Conservation (phyloP, 805 yeast genomes). For the Hanseniaspora clermontiae region DNA sequence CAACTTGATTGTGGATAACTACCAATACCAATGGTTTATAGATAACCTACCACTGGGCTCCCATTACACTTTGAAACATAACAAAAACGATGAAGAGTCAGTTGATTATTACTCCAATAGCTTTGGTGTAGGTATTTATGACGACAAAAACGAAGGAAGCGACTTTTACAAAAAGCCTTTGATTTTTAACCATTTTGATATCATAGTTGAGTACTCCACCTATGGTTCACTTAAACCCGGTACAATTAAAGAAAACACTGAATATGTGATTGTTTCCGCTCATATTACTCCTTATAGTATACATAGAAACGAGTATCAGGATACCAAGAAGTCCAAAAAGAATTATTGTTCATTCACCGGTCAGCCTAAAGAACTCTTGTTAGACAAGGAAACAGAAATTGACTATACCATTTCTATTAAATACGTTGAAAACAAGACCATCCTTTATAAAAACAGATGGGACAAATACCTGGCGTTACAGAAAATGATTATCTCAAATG, state of each 20-base stretch:
- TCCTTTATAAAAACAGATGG: slow-evolving; percentile 98
- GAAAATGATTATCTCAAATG: slow-evolving; percentile 93
- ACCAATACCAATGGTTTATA: slow-evolving; percentile 79
- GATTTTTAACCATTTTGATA: slow-evolving; percentile 68
- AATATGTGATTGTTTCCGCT: slow-evolving; percentile 83
- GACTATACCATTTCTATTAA: slow-evolving; percentile 71
- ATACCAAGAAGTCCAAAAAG: slow-evolving; percentile 18
- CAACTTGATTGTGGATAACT: slow-evolving; percentile 68
- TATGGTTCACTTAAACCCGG: neutral
- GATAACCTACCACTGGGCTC: slow-evolving; percentile 89
- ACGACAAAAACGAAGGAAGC: slow-evolving; percentile 28
- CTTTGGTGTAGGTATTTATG: slow-evolving; percentile 63
- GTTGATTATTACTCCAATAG: slow-evolving; percentile 65
- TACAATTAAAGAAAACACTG: slow-evolving; percentile 55
- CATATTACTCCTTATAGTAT: slow-evolving; percentile 59
- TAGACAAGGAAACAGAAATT: slow-evolving; percentile 44
- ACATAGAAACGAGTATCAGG: slow-evolving; percentile 25
- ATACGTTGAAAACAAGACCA: slow-evolving; percentile 48
- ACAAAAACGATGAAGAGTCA: slow-evolving; percentile 32
- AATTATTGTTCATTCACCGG: slow-evolving; percentile 25
- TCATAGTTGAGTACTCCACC: slow-evolving; percentile 51
- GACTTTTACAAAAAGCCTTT: slow-evolving; percentile 30
- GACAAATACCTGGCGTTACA: slow-evolving; percentile 85
- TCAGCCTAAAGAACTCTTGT: slow-evolving; percentile 37
- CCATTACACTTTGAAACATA: slow-evolving; percentile 24